These are phyloP conservation scores for Antitrichia curtipendula DNA, from an alignment of 225 moss, liverwort and hornwort species.

Conservation along the genomic window DNA sequence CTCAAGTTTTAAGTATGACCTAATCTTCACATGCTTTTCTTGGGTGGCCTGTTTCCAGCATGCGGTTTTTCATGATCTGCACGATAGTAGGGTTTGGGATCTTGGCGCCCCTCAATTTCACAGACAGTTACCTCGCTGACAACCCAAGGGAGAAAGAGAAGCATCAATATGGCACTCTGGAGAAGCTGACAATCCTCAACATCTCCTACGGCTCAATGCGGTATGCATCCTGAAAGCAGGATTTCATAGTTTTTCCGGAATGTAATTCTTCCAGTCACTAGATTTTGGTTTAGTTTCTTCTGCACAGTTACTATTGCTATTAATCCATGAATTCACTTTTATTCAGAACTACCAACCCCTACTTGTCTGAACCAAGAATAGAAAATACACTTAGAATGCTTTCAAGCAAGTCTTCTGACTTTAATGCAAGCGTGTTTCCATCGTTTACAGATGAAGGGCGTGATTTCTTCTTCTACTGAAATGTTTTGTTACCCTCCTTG, in stretches of 20 bases:
- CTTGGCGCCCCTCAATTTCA: slow-evolving; percentile 37
- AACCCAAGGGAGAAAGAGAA: slow-evolving; percentile 12
- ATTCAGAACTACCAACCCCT: background rate
- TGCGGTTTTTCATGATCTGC: slow-evolving; percentile 35
- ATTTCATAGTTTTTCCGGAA: background rate
- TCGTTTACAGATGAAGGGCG: background rate
- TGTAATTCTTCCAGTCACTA: background rate
- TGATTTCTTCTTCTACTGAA: background rate
- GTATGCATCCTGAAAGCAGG: background rate
- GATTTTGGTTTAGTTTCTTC: background rate
- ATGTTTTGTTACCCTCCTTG: background rate
- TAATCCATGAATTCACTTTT: background rate
- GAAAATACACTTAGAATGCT: background rate
- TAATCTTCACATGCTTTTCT: background rate
- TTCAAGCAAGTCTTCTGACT: background rate
- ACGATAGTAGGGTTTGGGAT: slow-evolving; percentile 30
- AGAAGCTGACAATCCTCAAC: slow-evolving; percentile 44
- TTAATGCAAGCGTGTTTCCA: background rate
- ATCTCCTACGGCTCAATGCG: slow-evolving; percentile 31
- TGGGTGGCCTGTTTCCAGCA: background rate
- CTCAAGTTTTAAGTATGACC: background rate
- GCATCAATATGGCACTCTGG: slow-evolving; percentile 26
- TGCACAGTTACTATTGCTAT: background rate
- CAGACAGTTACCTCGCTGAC: slow-evolving; percentile 26
- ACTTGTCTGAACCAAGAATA: background rate